Evolutionary conservation across 1,284 basidiomycete genomes (phyloP).

Genomic region (Rhodotorula glutinis): DNA sequence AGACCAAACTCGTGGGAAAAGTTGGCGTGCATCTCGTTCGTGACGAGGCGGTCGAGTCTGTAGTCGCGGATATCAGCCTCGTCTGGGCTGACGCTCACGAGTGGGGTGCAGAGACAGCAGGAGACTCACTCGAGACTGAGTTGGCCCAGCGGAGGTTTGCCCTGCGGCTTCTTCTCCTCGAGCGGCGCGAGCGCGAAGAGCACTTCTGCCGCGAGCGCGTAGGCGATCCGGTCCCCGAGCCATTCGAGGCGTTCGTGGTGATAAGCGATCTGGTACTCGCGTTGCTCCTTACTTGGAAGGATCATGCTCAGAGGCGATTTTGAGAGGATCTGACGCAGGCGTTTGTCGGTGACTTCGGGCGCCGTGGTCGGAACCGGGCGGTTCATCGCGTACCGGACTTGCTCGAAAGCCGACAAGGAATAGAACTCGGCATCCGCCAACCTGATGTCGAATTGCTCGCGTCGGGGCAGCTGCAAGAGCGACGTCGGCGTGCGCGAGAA

Average conservation of each 20-base stretch:
- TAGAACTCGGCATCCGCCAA: background rate
- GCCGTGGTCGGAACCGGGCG: background rate
- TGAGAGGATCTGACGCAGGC: background rate
- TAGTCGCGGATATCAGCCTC: too few relatives aligned
- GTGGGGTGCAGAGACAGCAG: too few relatives aligned
- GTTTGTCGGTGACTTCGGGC: background rate
- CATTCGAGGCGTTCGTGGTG: slow-evolving; percentile 13
- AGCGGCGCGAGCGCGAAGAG: slow-evolving; percentile 4
- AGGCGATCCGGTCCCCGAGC: slow-evolving; percentile 7
- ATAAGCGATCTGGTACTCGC: background rate
- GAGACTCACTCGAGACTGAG: background rate
- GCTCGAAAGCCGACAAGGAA: background rate
- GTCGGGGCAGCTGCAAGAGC: background rate
- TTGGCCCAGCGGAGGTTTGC: background rate
- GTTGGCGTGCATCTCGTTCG: slow-evolving; percentile 2
- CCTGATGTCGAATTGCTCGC: background rate
- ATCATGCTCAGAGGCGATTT: background rate
- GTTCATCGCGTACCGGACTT: background rate
- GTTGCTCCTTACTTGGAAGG: background rate
- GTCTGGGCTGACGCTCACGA: background rate
- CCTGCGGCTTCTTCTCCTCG: too few relatives aligned
- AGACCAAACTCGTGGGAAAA: background rate
- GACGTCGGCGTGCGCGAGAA: background rate
- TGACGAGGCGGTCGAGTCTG: background rate
- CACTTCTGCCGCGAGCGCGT: background rate